A percentile compares a stretch with the other conserved stretches of the same genome.
These are phyloP conservation scores for Pneumocystis jirovecii DNA, from an alignment of 1,139 yeast genomes.

Conservation along the genomic window DNA sequence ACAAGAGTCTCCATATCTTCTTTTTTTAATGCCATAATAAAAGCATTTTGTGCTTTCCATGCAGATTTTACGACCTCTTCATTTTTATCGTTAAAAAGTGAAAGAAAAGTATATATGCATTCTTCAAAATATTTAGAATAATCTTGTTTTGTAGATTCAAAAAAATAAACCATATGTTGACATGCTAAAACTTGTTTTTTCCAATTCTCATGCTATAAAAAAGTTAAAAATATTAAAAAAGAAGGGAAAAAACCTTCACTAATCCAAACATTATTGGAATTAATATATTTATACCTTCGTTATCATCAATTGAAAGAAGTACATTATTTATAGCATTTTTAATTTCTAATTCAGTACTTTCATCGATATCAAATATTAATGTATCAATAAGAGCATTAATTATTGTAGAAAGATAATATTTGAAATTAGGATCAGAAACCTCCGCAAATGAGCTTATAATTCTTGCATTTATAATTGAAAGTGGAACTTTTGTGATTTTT, in stretches of 20 bases:
- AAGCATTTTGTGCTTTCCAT: constrained; percentile 49
- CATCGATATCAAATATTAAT: constrained; percentile 28
- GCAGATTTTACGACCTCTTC: constrained; percentile 50
- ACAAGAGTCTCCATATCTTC: constrained; percentile 63
- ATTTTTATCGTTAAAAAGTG: constrained; percentile 59
- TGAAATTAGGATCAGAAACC: constrained; percentile 77
- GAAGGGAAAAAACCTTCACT: constrained; percentile 30
- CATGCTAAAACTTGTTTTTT: constrained; percentile 52
- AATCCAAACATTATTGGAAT: constrained; percentile 66
- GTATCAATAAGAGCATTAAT: constrained; percentile 59
- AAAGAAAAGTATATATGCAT: constrained; percentile 54
- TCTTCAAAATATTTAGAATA: constrained; percentile 63
- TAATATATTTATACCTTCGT: constrained; percentile 72
- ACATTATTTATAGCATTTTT: constrained; percentile 51
- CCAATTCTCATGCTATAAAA: constrained; percentile 42
- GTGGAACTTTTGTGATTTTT: constrained; percentile 64
- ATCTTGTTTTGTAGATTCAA: constrained; percentile 49
- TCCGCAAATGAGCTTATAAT: constrained; percentile 82
- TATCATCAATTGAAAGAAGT: constrained; percentile 49
- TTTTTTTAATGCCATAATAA: constrained; percentile 51
- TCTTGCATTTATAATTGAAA: constrained; percentile 67
- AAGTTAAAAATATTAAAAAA: not conserved
- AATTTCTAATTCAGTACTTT: constrained; percentile 27
- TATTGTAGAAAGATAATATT: constrained; percentile 50
- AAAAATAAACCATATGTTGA: constrained; percentile 58